phyloP scores from a whole-genome alignment of 495 filamentous ascomycete genomes.

The Penicillium cataractarum region DNA sequence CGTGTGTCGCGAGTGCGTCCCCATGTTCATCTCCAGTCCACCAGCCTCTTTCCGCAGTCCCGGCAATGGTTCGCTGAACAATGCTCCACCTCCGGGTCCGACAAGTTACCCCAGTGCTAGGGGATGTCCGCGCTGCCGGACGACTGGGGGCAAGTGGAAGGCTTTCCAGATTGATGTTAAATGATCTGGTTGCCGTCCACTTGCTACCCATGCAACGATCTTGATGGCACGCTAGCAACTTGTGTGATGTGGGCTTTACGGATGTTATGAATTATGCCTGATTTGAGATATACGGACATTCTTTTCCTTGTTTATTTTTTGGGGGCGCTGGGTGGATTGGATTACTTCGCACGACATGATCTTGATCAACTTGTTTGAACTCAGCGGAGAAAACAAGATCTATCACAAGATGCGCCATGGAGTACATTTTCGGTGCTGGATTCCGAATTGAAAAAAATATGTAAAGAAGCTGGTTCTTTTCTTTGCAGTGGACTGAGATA shows the following conservation, averaged over 20 bases:
- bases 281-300: conserved; percentile 29
- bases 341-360: background rate
- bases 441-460: conserved; percentile 22
- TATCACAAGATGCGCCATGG: conserved; percentile 14
- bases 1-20: conserved; percentile 82
- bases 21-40: conserved; percentile 66
- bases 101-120: conserved; percentile 47
- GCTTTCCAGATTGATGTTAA: conserved; percentile 58
- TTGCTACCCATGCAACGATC: background rate
- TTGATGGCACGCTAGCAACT: conserved; percentile 1
- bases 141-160: conserved; percentile 56
- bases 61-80: conserved; percentile 39
- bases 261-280: conserved; percentile 44
- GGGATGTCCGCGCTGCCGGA: conserved; percentile 56
- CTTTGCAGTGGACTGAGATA: conserved; percentile 8
- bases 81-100: conserved; percentile 34
- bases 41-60: conserved; percentile 41
- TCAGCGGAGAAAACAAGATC: conserved; percentile 11
- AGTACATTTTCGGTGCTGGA: conserved; percentile 24
- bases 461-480: conserved; percentile 37
- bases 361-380: background rate
- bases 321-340: background rate
- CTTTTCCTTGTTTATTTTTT: conserved; percentile 14
- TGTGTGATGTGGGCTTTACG: conserved; percentile 34
- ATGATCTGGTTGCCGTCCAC: conserved; percentile 29